phyloP scores from a whole-genome alignment of 257 asterid genomes.

The Scutellaria baicalensis region DNA sequence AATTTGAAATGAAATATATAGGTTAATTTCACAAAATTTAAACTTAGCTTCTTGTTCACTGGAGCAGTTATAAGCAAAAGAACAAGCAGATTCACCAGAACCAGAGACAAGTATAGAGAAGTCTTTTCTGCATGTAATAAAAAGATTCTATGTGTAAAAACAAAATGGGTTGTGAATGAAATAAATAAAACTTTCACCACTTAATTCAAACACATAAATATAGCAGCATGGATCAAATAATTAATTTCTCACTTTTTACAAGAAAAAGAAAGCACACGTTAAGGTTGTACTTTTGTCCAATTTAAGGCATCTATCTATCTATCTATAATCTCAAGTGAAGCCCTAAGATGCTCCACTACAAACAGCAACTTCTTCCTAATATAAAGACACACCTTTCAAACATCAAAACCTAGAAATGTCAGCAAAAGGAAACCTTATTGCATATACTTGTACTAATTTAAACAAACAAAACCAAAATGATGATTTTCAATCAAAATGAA shows the following conservation, averaged over 20 bases:
- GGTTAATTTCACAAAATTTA: background rate
- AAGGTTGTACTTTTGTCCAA: conserved; percentile 1
- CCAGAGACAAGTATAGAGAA: background rate
- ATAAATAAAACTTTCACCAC: background rate
- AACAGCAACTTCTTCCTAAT: conserved; percentile 2
- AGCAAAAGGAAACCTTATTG: background rate
- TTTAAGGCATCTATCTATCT: background rate
- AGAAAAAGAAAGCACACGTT: background rate
- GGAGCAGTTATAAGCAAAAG: background rate
- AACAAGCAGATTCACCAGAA: conserved; percentile 5
- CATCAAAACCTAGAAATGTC: conserved; percentile 10
- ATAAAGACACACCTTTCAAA: conserved; percentile 1
- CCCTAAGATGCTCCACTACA: conserved; percentile 14
- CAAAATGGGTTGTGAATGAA: conserved; percentile 2
- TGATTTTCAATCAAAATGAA: too few relatives aligned
- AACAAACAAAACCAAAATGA: too few relatives aligned
- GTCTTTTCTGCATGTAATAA: background rate
- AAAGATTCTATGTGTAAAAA: too few relatives aligned
- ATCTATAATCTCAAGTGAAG: conserved; percentile 9
- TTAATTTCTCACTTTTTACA: conserved; percentile 1
- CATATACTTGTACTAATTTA: too few relatives aligned
- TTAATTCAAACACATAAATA: background rate
- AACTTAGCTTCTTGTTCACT: background rate
- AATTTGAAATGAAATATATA: conserved; percentile 5
- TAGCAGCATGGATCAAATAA: conserved; percentile 9